Evolutionary conservation across 2,329 filamentous ascomycete genomes (phyloP).

Genomic region (Annulohypoxylon truncatum): DNA sequence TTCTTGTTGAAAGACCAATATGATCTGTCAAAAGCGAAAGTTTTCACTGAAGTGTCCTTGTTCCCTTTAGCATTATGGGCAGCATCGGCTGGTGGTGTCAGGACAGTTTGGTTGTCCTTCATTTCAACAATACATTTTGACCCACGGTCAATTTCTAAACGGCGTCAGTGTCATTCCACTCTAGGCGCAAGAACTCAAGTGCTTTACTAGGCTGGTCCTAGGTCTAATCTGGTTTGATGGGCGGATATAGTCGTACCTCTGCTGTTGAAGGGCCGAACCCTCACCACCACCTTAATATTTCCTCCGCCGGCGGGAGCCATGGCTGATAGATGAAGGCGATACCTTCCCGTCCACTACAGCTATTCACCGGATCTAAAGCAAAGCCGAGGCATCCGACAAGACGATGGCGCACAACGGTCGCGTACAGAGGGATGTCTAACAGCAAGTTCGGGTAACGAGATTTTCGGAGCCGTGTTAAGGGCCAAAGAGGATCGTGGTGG

Average conservation of each 20-base stretch:
- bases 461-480: conserved; percentile 17
- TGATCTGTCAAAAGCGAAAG: conserved; percentile 95
- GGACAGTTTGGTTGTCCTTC: conserved; percentile 90
- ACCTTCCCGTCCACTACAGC: conserved; percentile 41
- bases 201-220: not conserved
- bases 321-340: conserved; percentile 45
- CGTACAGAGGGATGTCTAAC: conserved; percentile 29
- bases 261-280: conserved; percentile 93
- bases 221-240: conserved; percentile 4
- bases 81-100: conserved; percentile 76
- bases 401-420: conserved; percentile 23
- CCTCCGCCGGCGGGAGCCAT: conserved; percentile 82
- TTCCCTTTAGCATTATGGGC: conserved; percentile 70
- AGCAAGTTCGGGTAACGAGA: conserved; percentile 10
- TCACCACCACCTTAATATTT: conserved; percentile 99
- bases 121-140: conserved; percentile 98
- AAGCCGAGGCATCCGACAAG: conserved; percentile 44
- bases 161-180: conserved; percentile 35
- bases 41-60: conserved; percentile 80
- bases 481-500: not conserved
- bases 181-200: not conserved
- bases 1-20: conserved; percentile 97
- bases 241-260: conserved; percentile 71
- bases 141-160: conserved; percentile 83
- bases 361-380: conserved; percentile 33